These are phyloP conservation scores for Pestalotiopsis fici DNA, from an alignment of 2,329 filamentous ascomycete species.

Conservation along the genomic window DNA sequence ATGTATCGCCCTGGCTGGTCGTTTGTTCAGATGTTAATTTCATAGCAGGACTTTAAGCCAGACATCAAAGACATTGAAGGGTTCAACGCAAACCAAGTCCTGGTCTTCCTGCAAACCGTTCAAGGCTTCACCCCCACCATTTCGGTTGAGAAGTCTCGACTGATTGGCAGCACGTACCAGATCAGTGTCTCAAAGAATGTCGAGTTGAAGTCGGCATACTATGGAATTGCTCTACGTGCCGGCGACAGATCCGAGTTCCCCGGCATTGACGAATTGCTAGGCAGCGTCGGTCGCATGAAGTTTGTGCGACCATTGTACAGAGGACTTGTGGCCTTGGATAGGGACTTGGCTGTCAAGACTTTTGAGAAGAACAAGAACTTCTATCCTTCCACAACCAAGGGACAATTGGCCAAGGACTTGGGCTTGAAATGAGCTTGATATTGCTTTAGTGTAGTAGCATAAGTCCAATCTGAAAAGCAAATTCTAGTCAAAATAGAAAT, in stretches of 20 bases:
- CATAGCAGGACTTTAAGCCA: conserved; percentile 60
- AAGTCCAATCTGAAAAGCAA: no score
- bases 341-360: conserved; percentile 73
- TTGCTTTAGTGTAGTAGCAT: background rate
- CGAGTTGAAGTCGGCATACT: conserved; percentile 81
- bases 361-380: conserved; percentile 89
- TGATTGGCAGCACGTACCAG: conserved; percentile 75
- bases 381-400: conserved; percentile 91
- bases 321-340: conserved; percentile 73
- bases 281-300: conserved; percentile 91
- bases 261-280: conserved; percentile 73
- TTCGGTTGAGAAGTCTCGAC: conserved; percentile 62
- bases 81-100: conserved; percentile 84
- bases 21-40: conserved; percentile 20
- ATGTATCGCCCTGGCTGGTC: conserved; percentile 25
- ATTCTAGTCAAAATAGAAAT: no score
- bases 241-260: conserved; percentile 69
- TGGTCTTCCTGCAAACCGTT: conserved; percentile 85
- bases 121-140: conserved; percentile 69
- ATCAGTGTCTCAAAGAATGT: conserved; percentile 78
- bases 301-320: conserved; percentile 87
- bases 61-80: conserved; percentile 66
- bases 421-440: conserved; percentile 34
- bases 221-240: conserved; percentile 75
- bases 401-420: conserved; percentile 85